A percentile compares a stretch with the other conserved stretches of the same genome.
Conservation (phyloP, 2,329 filamentous ascomycete genomes). For the Colletotrichum gloeosporioides region DNA sequence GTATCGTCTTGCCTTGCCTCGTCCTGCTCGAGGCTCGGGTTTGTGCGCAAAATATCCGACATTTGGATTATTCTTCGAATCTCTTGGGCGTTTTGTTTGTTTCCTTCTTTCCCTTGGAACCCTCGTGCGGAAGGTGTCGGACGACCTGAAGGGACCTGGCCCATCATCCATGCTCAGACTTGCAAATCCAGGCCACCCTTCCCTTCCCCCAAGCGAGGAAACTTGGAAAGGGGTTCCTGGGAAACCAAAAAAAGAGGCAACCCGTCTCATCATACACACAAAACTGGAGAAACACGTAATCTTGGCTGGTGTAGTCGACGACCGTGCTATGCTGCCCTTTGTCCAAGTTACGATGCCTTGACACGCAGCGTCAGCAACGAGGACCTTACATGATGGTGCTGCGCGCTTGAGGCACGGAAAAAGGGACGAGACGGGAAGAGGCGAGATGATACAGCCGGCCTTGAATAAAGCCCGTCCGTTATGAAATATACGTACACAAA, state of each 20-base stretch:
- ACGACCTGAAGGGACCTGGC: not conserved
- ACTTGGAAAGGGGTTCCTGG: conserved; percentile 1
- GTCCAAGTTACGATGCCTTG: not conserved
- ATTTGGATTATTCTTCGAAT: not conserved
- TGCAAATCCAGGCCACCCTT: not conserved
- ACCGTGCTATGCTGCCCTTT: not conserved
- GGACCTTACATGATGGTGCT: conserved; percentile 3
- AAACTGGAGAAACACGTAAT: not conserved
- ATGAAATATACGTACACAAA: not conserved
- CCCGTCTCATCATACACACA: not conserved
- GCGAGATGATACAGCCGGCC: not conserved
- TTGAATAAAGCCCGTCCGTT: not conserved
- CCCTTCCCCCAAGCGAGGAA: not conserved
- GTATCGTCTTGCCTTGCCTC: not conserved
- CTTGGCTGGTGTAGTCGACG: not conserved
- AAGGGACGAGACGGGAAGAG: conserved; percentile 1
- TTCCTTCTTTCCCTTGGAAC: not conserved
- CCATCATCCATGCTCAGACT: not conserved
- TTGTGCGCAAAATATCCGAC: not conserved
- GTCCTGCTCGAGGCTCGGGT: not conserved
- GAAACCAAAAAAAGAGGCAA: not conserved
- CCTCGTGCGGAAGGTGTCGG: not conserved
- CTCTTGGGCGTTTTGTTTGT: not conserved
- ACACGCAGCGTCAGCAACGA: not conserved
- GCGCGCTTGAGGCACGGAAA: not conserved